phyloP scores from a whole-genome alignment of 2,329 filamentous ascomycete species.

The Rosellinia necatrix region DNA sequence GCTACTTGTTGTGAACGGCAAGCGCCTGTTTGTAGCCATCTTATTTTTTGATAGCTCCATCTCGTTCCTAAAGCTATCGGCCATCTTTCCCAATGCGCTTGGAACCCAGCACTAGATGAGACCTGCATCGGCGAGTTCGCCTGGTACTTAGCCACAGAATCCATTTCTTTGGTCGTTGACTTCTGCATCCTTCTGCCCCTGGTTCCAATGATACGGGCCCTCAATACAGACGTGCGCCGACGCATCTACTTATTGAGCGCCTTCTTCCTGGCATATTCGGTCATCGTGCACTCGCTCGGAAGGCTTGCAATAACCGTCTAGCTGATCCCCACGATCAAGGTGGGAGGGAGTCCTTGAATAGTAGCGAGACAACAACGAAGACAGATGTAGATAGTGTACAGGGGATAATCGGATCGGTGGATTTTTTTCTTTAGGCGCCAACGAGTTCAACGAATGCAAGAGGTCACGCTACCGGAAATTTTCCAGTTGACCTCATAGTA shows the following conservation, averaged over 20 bases:
- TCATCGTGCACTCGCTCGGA: constrained; percentile 27
- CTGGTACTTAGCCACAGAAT: constrained; percentile 21
- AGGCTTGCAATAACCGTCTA: constrained; percentile 19
- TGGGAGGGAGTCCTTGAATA: no score
- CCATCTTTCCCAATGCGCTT: constrained; percentile 28
- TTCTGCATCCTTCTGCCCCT: constrained; percentile 23
- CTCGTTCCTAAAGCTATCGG: constrained; percentile 26
- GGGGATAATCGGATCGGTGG: no score
- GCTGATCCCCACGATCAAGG: constrained; percentile 10
- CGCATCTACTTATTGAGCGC: constrained; percentile 20
- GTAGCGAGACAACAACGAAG: no score
- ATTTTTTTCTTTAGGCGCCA: no score
- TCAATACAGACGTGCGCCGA: constrained; percentile 20
- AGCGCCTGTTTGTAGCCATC: constrained; percentile 25
- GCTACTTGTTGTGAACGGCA: constrained; percentile 13
- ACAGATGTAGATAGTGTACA: no score
- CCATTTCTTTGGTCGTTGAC: constrained; percentile 19
- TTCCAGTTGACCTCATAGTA: no score
- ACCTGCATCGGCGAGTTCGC: constrained; percentile 17
- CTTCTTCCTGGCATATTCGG: constrained; percentile 28
- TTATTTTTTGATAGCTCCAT: constrained; percentile 28
- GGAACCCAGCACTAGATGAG: constrained; percentile 8
- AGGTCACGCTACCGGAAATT: no score
- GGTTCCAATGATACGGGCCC: constrained; percentile 21
- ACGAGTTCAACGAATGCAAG: no score